These are phyloP conservation scores for Ceratocystis eucalypticola DNA, from an alignment of 2,329 filamentous ascomycete species.

Conservation along the genomic window DNA sequence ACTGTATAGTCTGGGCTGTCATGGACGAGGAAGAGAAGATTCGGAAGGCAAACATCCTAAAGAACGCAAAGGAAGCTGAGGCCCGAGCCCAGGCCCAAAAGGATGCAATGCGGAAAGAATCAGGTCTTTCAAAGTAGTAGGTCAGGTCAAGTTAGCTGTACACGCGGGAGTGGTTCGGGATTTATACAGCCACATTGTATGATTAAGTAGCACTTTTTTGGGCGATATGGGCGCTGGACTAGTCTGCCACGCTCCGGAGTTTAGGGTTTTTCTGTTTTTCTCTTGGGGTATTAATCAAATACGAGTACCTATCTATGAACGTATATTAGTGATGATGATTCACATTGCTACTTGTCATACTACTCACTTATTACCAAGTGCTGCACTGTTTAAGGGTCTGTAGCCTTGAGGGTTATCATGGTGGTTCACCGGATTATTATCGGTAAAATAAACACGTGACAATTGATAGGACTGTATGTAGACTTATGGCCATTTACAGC, in stretches of 20 bases:
- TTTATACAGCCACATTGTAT: not conserved
- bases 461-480: not conserved
- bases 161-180: not conserved
- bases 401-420: not conserved
- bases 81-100: slow-evolving; percentile 32
- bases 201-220: slow-evolving; percentile 2
- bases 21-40: slow-evolving; percentile 36
- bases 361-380: too few relatives aligned
- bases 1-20: slow-evolving; percentile 36
- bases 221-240: not conserved
- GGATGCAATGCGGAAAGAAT: slow-evolving; percentile 38
- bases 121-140: slow-evolving; percentile 30
- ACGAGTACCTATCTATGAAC: too few relatives aligned
- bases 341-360: not conserved
- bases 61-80: slow-evolving; percentile 28
- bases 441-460: slow-evolving; percentile 14
- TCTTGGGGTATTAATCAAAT: not conserved
- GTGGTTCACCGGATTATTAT: not conserved
- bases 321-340: too few relatives aligned
- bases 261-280: not conserved
- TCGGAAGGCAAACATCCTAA: slow-evolving; percentile 28
- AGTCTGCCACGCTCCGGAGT: not conserved
- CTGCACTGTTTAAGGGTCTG: not conserved
- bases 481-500: not conserved
- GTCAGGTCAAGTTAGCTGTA: not conserved